These are phyloP conservation scores for Beauveria brongniartii DNA, from an alignment of 2,329 filamentous ascomycete genomes.

Conservation along the genomic window DNA sequence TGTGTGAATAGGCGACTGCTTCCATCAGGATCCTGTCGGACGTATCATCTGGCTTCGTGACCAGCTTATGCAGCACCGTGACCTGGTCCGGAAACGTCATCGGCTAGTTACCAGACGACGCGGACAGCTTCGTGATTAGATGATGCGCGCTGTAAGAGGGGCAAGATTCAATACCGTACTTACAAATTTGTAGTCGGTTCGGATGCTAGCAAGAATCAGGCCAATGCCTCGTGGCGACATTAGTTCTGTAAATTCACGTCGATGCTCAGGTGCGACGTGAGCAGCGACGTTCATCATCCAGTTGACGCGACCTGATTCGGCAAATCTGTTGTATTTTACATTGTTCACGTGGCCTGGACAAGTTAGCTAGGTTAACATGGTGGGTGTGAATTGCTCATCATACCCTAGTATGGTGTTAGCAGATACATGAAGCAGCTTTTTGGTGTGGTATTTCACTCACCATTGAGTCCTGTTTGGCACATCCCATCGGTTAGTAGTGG, in stretches of 20 bases:
- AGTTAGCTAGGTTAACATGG: neutral
- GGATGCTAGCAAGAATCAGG: slow-evolving; percentile 72
- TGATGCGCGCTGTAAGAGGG: too few relatives aligned
- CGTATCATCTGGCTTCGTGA: slow-evolving; percentile 35
- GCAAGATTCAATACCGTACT: slow-evolving; percentile 23
- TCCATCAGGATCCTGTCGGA: slow-evolving; percentile 48
- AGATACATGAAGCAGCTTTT: neutral
- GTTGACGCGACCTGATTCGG: slow-evolving; percentile 72
- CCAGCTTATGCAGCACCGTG: slow-evolving; percentile 75
- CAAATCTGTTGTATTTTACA: slow-evolving; percentile 73
- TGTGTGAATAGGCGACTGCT: slow-evolving; percentile 65
- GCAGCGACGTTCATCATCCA: slow-evolving; percentile 65
- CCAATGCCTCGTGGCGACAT: slow-evolving; percentile 60
- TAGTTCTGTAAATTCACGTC: slow-evolving; percentile 58
- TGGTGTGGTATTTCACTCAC: slow-evolving; percentile 28
- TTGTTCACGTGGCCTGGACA: slow-evolving; percentile 67
- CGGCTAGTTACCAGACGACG: slow-evolving; percentile 42
- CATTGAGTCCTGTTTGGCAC: slow-evolving; percentile 40
- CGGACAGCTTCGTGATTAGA: neutral
- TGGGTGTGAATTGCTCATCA: neutral
- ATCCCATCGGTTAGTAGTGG: neutral
- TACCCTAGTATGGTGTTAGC: slow-evolving; percentile 7
- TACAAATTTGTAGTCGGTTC: slow-evolving; percentile 82
- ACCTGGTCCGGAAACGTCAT: slow-evolving; percentile 77
- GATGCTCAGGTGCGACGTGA: slow-evolving; percentile 52